These are phyloP conservation scores for Marvania coccoides DNA, from an alignment of 139 green algal species.

Conservation along the genomic window DNA sequence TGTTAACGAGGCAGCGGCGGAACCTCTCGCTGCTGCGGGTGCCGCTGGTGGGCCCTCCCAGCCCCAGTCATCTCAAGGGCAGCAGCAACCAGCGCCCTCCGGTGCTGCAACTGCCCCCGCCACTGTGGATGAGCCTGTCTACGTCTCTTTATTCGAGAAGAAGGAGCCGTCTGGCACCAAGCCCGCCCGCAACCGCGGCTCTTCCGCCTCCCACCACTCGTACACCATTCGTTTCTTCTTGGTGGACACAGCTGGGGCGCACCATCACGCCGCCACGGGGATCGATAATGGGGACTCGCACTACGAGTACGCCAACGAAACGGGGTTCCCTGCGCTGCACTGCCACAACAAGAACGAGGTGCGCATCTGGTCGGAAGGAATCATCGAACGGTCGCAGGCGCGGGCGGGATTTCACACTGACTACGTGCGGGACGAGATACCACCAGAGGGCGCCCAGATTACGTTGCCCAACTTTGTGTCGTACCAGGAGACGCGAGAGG, in stretches of 20 bases:
- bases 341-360: constrained; percentile 24
- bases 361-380: constrained; percentile 17
- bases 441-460: neutral
- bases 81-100: no score
- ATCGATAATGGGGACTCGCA: constrained; percentile 47
- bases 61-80: no score
- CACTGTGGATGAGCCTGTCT: constrained; percentile 4
- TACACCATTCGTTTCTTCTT: constrained; percentile 40
- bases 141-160: constrained; percentile 5
- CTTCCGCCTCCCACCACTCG: neutral
- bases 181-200: neutral
- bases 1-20: no score
- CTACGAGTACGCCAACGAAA: constrained; percentile 38
- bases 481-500: constrained; percentile 21
- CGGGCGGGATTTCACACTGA: constrained; percentile 20
- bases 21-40: no score
- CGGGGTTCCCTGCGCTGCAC: constrained; percentile 21
- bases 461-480: constrained; percentile 30
- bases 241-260: constrained; percentile 10
- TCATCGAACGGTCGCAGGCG: constrained; percentile 19
- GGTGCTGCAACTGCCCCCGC: no score
- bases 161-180: neutral
- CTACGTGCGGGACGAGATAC: constrained; percentile 22
- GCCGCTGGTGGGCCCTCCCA: no score
- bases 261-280: constrained; percentile 32